Evolutionary conservation across 75 land plant species (phyloP).

Genomic region (Sequoiadendron giganteum): DNA sequence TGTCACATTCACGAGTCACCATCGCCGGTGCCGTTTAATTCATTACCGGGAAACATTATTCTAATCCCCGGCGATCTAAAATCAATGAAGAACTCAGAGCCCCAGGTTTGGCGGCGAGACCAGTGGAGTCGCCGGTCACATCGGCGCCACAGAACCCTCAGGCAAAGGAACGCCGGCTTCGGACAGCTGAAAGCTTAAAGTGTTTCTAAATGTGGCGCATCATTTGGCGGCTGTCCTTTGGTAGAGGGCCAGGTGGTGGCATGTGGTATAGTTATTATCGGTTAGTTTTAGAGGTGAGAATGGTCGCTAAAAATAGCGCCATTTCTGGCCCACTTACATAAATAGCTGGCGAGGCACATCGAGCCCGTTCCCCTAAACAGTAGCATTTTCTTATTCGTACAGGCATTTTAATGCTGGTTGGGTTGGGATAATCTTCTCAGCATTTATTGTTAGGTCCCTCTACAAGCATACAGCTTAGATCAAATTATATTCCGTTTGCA

Average conservation of each 20-base stretch:
- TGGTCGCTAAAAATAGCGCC: not conserved
- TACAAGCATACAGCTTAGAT: too few species aligned
- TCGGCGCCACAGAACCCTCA: not conserved
- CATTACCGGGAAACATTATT: too few species aligned
- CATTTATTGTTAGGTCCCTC: not conserved
- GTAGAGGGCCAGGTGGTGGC: not conserved
- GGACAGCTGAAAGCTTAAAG: not conserved
- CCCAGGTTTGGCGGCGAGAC: not conserved
- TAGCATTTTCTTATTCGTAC: not conserved
- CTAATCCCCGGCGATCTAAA: not conserved
- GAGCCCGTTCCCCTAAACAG: not conserved
- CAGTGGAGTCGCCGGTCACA: not conserved
- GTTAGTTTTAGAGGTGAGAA: not conserved
- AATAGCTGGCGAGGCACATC: not conserved
- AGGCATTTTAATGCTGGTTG: not conserved
- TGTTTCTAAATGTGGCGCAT: not conserved
- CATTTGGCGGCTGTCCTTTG: not conserved
- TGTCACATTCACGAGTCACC: not conserved
- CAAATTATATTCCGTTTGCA: not conserved
- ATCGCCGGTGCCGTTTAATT: not conserved
- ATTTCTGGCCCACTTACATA: constrained; percentile 5
- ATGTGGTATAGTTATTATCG: not conserved
- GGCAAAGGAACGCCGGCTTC: not conserved
- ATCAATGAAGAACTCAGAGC: not conserved
- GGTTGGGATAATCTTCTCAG: not conserved